Base-by-base conservation (phyloP, 2,329 filamentous ascomycete species). In the Exophiala sp. region DNA sequence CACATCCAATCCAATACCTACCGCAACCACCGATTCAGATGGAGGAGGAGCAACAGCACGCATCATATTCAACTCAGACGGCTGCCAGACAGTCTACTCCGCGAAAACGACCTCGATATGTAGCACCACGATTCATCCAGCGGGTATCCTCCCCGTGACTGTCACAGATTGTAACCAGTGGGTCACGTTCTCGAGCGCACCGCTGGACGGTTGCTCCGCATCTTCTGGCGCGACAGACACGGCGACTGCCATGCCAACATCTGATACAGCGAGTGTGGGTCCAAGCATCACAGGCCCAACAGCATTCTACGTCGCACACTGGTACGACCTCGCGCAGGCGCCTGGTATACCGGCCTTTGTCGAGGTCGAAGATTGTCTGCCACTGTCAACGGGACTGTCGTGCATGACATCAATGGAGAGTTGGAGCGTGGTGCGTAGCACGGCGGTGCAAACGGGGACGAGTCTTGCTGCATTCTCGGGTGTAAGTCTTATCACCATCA, bases 11-110 rank as follows among this genome's bases (percentile, higher is more conserved):
- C 10, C 18, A n/a, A 38, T 20, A 35, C 29, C 47, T 20, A 20
- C 11, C 12, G 4, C 2, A 18, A 2, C 2, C 16, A 18, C 29
- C 8, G 21, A n/a, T 34, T 16, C 41, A 11, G 14, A 21, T 8
- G 33, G 16, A 36, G 12, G 14, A 10, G 24, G 29, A 14, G 52
- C 48, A 12, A 48, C 45, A 10, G 58, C 57, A 7, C 41, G 53
- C 8, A 55, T 59, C 29, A 50, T 59, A 1, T 14, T 59, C 29
- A 61, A 57, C 41, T 35, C 43, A 16, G 36, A 60, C 38, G 59
- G 61, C 29, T 64, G 62, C 41, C 58, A 61, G 41, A 64, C 61
- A 2, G 46, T 64, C 10, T 62, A 59, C 44, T 49, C 52, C 12
- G 49, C 54, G 3, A 44, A 51, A 11, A 60, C 57, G 2, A 62